A percentile compares a stretch with the other conserved stretches of the same genome.
phyloP scores from a whole-genome alignment of 805 yeast genomes.

The Pichia kluyveri region DNA sequence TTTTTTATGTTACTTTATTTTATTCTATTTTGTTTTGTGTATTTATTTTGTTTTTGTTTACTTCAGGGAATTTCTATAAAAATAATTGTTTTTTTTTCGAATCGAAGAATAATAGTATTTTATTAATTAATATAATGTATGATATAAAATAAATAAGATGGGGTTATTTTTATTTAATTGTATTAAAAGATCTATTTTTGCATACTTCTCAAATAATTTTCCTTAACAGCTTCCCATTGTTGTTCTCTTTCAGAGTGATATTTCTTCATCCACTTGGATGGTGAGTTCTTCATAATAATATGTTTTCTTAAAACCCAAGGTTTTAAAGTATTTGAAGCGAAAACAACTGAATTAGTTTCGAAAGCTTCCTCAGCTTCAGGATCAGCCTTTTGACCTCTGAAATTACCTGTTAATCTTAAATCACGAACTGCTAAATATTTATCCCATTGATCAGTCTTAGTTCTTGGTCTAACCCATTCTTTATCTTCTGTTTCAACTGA shows the following conservation, averaged over 20 bases:
- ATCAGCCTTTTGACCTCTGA: conserved; percentile 57
- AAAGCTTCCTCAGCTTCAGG: conserved; percentile 70
- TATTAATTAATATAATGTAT: neutral
- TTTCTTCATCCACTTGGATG: conserved; percentile 29
- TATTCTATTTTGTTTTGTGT: too few species aligned
- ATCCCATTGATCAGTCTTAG: conserved; percentile 47
- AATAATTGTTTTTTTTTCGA: neutral
- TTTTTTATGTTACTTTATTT: too few species aligned
- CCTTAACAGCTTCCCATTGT: conserved; percentile 27
- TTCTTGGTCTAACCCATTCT: conserved; percentile 46
- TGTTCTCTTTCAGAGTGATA: conserved; percentile 25
- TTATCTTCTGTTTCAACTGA: conserved; percentile 34
- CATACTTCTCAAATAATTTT: conserved; percentile 29
- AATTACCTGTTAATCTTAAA: conserved; percentile 63
- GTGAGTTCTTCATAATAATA: conserved; percentile 31
- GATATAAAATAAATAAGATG: neutral
- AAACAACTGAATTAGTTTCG: conserved; percentile 52
- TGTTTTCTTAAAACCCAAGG: conserved; percentile 33
- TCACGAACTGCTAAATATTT: conserved; percentile 60
- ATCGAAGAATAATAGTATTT: neutral
- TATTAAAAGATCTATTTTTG: conserved; percentile 13
- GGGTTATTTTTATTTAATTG: too few species aligned
- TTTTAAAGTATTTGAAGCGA: conserved; percentile 23
- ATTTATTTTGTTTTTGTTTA: too few species aligned
- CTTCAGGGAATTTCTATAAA: too few species aligned